These are phyloP conservation scores for Epichloe coenophiala DNA, from an alignment of 2,329 filamentous ascomycete genomes.

Conservation along the genomic window DNA sequence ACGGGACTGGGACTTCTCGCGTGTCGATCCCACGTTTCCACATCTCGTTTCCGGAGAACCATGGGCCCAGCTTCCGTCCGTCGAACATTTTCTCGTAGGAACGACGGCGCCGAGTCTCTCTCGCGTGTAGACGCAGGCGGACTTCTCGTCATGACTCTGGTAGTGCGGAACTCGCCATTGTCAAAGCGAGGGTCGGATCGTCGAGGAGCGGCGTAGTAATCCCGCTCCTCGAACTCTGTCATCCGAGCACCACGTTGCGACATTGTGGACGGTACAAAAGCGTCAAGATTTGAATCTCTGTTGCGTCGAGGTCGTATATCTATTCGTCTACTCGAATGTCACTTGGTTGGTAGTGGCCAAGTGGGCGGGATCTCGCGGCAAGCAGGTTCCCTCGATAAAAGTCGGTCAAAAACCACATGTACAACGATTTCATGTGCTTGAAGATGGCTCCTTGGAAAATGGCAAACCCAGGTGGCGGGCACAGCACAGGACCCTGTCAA, in stretches of 20 bases:
- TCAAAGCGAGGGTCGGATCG: constrained; percentile 17
- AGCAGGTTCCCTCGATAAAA: too few relatives aligned
- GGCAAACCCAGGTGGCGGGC: too few relatives aligned
- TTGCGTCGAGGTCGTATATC: neutral
- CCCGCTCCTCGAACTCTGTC: constrained; percentile 33
- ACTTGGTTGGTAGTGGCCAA: too few relatives aligned
- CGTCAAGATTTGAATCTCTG: neutral
- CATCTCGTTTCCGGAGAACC: constrained; percentile 40
- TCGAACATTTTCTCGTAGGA: constrained; percentile 36
- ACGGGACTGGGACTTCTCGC: constrained; percentile 30
- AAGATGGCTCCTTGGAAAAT: too few relatives aligned
- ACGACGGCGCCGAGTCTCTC: constrained; percentile 32
- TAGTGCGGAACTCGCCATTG: constrained; percentile 13
- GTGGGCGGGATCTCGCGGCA: too few relatives aligned
- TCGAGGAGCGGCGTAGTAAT: constrained; percentile 26
- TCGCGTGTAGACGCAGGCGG: constrained; percentile 20
- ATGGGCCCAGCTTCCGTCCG: constrained; percentile 35
- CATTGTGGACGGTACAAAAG: constrained; percentile 5
- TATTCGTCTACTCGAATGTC: neutral
- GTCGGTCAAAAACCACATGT: too few relatives aligned
- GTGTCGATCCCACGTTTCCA: constrained; percentile 39
- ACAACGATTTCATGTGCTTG: too few relatives aligned
- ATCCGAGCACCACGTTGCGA: constrained; percentile 8
- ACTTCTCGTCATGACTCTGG: constrained; percentile 11
- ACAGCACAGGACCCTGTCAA: too few relatives aligned